Evolutionary conservation across 805 yeast genomes (phyloP).

Genomic region (Teunomyces tritomae): DNA sequence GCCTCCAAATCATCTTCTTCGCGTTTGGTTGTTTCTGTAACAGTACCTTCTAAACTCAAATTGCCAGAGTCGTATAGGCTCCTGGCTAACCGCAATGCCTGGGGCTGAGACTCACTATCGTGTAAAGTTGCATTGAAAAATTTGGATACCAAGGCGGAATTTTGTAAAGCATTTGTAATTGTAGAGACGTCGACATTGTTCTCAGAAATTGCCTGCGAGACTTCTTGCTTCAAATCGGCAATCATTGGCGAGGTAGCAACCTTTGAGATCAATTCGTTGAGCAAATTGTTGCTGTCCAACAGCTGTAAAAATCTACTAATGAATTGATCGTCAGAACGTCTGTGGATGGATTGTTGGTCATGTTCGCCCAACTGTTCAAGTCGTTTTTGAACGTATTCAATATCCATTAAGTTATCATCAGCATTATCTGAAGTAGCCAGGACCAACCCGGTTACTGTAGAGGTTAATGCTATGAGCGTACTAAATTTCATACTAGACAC

Average conservation of each 20-base stretch:
- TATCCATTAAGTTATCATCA: background rate
- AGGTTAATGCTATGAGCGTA: slow-evolving; percentile 14
- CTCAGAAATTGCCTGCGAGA: slow-evolving; percentile 12
- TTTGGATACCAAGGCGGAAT: slow-evolving; percentile 13
- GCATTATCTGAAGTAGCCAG: slow-evolving; percentile 19
- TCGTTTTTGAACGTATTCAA: slow-evolving; percentile 11
- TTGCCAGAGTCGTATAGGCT: slow-evolving; percentile 7
- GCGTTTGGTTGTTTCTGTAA: slow-evolving; percentile 9
- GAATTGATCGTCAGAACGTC: background rate
- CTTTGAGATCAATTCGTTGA: slow-evolving; percentile 16
- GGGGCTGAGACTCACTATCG: slow-evolving; percentile 13
- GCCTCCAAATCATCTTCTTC: background rate
- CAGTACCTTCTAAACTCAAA: background rate
- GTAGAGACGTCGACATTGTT: slow-evolving; percentile 15
- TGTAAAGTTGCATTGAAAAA: slow-evolving; percentile 16
- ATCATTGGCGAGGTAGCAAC: slow-evolving; percentile 15
- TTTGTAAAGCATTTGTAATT: slow-evolving; percentile 11
- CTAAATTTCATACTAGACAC: slow-evolving; percentile 18
- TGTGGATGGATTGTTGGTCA: slow-evolving; percentile 3
- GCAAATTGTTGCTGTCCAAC: slow-evolving; percentile 11
- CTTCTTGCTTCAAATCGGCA: slow-evolving; percentile 10
- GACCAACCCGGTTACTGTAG: slow-evolving; percentile 17
- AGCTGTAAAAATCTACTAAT: slow-evolving; percentile 10
- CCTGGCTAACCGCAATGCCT: slow-evolving; percentile 16
- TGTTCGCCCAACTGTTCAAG: slow-evolving; percentile 11